These are phyloP conservation scores for Myriosclerotinia scirpicola DNA, from an alignment of 2,329 filamentous ascomycete species.

Conservation along the genomic window DNA sequence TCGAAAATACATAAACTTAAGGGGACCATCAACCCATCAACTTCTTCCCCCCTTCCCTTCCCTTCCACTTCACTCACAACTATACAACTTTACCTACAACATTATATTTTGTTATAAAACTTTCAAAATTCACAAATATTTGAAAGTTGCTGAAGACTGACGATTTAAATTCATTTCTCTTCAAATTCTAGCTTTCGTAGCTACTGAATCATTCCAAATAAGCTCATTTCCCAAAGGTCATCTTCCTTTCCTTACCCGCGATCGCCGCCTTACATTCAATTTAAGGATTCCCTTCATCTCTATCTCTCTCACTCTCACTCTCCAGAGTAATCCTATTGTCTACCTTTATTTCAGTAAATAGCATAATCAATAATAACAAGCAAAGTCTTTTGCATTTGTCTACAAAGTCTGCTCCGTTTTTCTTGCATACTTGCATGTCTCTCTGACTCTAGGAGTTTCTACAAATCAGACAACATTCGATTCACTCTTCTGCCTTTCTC, in stretches of 20 bases:
- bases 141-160: no score
- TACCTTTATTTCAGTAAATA: conserved; percentile 44
- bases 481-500: conserved; percentile 20
- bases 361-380: conserved; percentile 52
- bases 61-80: background rate
- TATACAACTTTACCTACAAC: background rate
- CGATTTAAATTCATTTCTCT: background rate
- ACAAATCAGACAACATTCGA: conserved; percentile 30
- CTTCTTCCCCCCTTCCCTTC: background rate
- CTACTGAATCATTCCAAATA: conserved; percentile 22
- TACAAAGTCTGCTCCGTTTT: conserved; percentile 40
- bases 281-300: conserved; percentile 31
- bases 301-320: background rate
- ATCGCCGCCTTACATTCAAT: conserved; percentile 7
- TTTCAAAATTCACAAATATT: no score
- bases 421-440: conserved; percentile 33
- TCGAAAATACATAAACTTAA: background rate
- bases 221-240: conserved; percentile 24
- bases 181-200: conserved; percentile 2
- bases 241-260: conserved; percentile 24
- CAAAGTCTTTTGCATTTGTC: conserved; percentile 35
- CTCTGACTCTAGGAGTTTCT: conserved; percentile 38
- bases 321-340: conserved; percentile 29
- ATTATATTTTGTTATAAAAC: no score
- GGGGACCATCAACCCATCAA: no score